Percentiles rank a stretch among this genome's conserved stretches.
Conservation (phyloP, 148 eudicot genomes). For the Chenopodium suecicum region DNA sequence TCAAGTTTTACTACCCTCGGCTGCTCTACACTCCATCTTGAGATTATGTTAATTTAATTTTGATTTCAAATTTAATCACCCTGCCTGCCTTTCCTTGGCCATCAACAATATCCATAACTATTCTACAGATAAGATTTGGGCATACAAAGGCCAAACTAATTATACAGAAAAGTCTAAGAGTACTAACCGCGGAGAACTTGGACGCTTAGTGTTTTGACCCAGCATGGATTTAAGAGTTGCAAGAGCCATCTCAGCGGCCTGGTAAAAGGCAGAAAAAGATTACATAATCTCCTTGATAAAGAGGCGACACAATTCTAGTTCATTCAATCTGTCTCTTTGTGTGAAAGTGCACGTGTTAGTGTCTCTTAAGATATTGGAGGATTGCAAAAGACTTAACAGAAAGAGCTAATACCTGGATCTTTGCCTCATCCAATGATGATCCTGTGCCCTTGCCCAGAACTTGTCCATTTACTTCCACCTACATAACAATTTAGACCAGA, state of each 20-base stretch:
- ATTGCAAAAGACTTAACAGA: background rate
- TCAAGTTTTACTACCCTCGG: background rate
- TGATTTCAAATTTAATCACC: no score
- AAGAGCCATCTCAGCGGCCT: slow-evolving; percentile 87
- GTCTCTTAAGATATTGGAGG: background rate
- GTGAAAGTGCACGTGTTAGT: background rate
- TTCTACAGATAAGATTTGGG: background rate
- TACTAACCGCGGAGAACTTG: slow-evolving; percentile 77
- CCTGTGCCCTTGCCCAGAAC: slow-evolving; percentile 73
- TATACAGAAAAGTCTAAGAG: background rate
- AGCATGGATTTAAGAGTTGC: slow-evolving; percentile 55
- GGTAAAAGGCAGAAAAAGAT: slow-evolving; percentile 20
- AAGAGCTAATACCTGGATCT: slow-evolving; percentile 51
- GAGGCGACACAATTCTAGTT: background rate
- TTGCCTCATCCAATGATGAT: slow-evolving; percentile 79
- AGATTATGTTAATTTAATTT: background rate
- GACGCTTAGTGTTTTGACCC: slow-evolving; percentile 57
- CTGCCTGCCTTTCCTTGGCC: background rate
- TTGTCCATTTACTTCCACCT: slow-evolving; percentile 90
- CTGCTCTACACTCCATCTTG: background rate
- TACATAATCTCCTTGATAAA: background rate
- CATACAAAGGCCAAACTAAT: background rate
- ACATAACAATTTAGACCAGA: slow-evolving; percentile 11
- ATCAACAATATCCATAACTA: background rate
- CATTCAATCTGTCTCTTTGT: background rate